A percentile compares a stretch with the other conserved stretches of the same genome.
phyloP scores from a whole-genome alignment of 2,329 filamentous ascomycete species.

The Fusarium sororula region DNA sequence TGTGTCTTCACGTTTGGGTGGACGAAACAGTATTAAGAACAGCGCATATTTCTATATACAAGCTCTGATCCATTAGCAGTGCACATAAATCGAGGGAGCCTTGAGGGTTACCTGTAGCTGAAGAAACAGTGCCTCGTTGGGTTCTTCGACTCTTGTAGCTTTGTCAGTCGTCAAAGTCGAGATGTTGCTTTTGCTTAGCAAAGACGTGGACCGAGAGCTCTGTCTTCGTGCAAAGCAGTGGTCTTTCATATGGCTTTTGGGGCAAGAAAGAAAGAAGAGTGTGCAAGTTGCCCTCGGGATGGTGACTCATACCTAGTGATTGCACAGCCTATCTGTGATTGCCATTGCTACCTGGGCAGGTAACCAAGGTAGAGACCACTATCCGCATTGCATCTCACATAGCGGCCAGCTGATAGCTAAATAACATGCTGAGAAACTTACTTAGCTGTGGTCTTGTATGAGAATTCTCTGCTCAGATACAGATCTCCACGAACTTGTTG shows the following conservation, averaged over 20 bases:
- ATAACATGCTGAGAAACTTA: too few relatives aligned
- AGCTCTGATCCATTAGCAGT: background rate
- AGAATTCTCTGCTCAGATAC: background rate
- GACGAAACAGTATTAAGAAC: background rate
- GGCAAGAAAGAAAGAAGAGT: background rate
- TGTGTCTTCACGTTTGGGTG: background rate
- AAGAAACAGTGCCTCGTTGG: background rate
- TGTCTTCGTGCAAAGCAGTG: background rate
- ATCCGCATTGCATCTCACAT: background rate
- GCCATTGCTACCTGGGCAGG: background rate
- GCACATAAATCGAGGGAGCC: too few relatives aligned
- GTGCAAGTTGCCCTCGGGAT: too few relatives aligned
- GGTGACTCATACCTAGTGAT: background rate
- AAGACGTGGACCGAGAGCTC: too few relatives aligned
- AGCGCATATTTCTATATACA: background rate
- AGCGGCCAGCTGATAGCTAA: background rate
- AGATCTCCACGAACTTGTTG: background rate
- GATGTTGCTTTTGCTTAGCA: background rate
- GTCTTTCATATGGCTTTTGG: rapidly evolving
- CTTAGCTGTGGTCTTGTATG: background rate
- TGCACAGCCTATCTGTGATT: too few relatives aligned
- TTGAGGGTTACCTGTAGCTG: background rate
- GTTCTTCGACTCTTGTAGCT: background rate
- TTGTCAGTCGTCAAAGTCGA: background rate
- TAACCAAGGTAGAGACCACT: background rate